These are phyloP conservation scores for Elongisporangium anandrum DNA, from an alignment of 352 stramenopile genomes.

Conservation along the genomic window DNA sequence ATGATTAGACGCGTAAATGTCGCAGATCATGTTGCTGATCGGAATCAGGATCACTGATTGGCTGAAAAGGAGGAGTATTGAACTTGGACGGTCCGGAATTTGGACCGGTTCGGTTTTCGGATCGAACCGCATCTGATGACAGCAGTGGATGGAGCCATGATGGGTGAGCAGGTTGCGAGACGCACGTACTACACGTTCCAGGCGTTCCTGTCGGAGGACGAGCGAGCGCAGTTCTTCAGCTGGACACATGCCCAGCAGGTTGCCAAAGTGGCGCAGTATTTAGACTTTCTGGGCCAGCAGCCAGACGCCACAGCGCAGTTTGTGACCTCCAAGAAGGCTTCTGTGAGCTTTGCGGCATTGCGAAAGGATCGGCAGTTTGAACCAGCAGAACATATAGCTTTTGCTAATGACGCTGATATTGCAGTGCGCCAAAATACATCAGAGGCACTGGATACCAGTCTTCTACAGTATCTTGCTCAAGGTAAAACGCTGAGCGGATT, in stretches of 20 bases:
- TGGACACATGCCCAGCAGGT: slow-evolving; percentile 46
- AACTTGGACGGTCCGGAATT: not conserved
- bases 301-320: slow-evolving; percentile 34
- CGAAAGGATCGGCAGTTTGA: not conserved
- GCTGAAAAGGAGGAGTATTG: not conserved
- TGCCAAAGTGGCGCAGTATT: slow-evolving; percentile 53
- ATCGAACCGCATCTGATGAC: not conserved
- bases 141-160: not conserved
- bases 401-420: not conserved
- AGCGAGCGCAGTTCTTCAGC: slow-evolving; percentile 49
- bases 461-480: slow-evolving; percentile 32
- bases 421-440: not conserved
- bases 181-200: slow-evolving; percentile 59
- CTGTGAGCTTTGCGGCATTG: slow-evolving; percentile 36
- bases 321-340: slow-evolving; percentile 47
- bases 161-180: not conserved
- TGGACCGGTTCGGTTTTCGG: not conserved
- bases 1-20: not conserved
- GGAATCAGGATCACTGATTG: not conserved
- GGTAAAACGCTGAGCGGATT: slow-evolving; percentile 65
- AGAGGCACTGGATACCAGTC: slow-evolving; percentile 2
- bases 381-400: not conserved
- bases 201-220: slow-evolving; percentile 41
- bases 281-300: slow-evolving; percentile 56
- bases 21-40: not conserved